Evolutionary conservation across 129 eudicot species (phyloP).

Genomic region (Escallonia herrerae): DNA sequence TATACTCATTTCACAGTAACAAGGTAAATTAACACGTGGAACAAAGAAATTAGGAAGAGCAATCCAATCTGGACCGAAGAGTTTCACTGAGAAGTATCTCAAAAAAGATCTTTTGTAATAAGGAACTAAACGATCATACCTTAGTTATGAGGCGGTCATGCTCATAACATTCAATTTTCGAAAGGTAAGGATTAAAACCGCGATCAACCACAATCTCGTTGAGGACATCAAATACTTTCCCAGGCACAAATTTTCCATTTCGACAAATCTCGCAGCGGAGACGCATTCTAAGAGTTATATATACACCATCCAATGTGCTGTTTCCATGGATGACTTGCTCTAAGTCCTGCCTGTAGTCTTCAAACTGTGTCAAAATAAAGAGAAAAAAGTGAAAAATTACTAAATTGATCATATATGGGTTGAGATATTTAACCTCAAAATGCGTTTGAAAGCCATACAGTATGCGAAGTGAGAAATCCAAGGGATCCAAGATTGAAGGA

Average conservation of each 20-base stretch:
- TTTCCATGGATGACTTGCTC: constrained; percentile 87
- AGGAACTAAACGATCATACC: constrained; percentile 26
- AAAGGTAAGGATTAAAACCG: constrained; percentile 94
- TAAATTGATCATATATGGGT: too few relatives aligned
- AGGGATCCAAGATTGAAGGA: constrained; percentile 98
- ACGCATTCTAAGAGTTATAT: constrained; percentile 97
- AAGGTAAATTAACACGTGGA: too few relatives aligned
- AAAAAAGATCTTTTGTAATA: neutral
- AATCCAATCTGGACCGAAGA: neutral
- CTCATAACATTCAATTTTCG: constrained; percentile 92
- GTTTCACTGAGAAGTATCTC: neutral
- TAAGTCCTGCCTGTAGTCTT: constrained; percentile 73
- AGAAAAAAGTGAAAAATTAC: neutral
- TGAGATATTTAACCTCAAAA: neutral
- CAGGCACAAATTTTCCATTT: constrained; percentile 87
- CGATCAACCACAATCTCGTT: constrained; percentile 98
- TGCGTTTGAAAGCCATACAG: constrained; percentile 43
- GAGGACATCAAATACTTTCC: constrained; percentile 90
- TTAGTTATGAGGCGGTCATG: constrained; percentile 97
- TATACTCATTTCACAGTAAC: too few relatives aligned
- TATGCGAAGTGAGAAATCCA: constrained; percentile 94
- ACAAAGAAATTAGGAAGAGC: too few relatives aligned
- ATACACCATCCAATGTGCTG: constrained; percentile 84
- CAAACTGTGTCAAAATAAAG: constrained; percentile 47
- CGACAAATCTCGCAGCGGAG: constrained; percentile 88